Base-by-base conservation (phyloP, 2,329 filamentous ascomycete genomes). In the Epichloe gansuensis region DNA sequence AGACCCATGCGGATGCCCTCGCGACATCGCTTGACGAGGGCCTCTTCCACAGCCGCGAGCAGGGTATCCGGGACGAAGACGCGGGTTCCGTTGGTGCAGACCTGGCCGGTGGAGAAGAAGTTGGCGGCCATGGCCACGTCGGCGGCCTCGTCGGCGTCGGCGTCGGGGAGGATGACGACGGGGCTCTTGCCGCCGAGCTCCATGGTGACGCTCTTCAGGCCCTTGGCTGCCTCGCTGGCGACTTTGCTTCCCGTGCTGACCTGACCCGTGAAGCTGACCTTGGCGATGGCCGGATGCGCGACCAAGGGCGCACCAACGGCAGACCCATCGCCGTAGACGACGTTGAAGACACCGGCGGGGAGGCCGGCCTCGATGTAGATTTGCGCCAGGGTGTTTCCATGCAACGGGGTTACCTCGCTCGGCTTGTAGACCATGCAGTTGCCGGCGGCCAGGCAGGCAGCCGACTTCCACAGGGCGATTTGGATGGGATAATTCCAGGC, bases 401-500 rank as follows among this genome's bases (percentile, higher is more conserved):
- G 88, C n/a, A 94, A 74, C 5, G 87, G 87, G 0, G 89, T 94
- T 66, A 87, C 85, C 71, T 94, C 89, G 58, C 85, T 90, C 7
- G 88, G 87, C 69, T 94, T 94, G 72, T 94, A 94, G 44, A 94
- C 80, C 85, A 94, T 90, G 63, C 84, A 87, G 69, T 94, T 94
- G 21, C 88, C 88, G 1, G 88, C 88, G 3, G 88, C 87, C 13
- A 94, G 75, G 60, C 88, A 93, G 0, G 89, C 86, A 0, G 85
- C 87, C 1, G 86, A 89, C 68, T 94, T 94, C 88, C 88, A 94
- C 1, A 94, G 74, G 8, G 88, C 88, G 58, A 94, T 94, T 66
- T 94, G 88, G 57, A 94, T 86, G 12, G 89, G 89, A 64, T 94
- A 94, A 69, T 94, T 94, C 88, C 88, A 94, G 13, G 89, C 89